Conservation (phyloP, 306 rosid genomes). For the Neltuma alba region DNA sequence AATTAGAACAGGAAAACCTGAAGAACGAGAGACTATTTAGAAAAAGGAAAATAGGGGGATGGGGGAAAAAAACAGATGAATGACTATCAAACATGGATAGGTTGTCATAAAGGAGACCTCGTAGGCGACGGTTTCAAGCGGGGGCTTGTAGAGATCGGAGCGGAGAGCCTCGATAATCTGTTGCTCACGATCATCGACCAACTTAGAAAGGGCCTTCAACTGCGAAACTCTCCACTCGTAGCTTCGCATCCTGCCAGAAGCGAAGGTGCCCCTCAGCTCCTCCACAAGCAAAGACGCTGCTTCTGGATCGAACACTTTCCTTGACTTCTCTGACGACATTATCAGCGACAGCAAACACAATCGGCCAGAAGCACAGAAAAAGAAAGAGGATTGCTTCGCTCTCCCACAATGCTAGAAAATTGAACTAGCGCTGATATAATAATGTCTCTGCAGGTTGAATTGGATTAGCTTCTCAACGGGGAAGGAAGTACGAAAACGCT, state of each 20-base stretch:
- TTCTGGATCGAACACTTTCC: conserved; percentile 24
- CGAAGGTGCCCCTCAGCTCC: conserved; percentile 31
- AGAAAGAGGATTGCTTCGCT: not conserved
- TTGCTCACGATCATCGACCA: conserved; percentile 4
- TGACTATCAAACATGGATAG: not conserved
- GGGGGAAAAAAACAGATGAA: not conserved
- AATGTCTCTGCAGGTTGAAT: not conserved
- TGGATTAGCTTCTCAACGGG: not conserved
- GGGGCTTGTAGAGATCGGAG: conserved; percentile 60
- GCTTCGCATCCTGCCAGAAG: conserved; percentile 40
- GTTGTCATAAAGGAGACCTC: conserved; percentile 53
- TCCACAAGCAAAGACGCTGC: conserved; percentile 29
- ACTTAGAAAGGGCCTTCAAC: conserved; percentile 30
- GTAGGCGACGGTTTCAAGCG: conserved; percentile 55
- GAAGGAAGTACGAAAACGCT: not conserved
- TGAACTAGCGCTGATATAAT: not conserved
- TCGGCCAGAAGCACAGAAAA: conserved; percentile 7
- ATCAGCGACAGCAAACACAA: not conserved
- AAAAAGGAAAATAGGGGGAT: not conserved
- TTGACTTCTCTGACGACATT: conserved; percentile 29
- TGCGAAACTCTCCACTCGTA: conserved; percentile 48
- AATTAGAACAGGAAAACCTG: not conserved
- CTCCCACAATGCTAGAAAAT: not conserved
- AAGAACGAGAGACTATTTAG: not conserved
- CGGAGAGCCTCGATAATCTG: conserved; percentile 40